Evolutionary conservation across 495 filamentous ascomycete genomes (phyloP).

Genomic region (Aspergillus sclerotioniger): DNA sequence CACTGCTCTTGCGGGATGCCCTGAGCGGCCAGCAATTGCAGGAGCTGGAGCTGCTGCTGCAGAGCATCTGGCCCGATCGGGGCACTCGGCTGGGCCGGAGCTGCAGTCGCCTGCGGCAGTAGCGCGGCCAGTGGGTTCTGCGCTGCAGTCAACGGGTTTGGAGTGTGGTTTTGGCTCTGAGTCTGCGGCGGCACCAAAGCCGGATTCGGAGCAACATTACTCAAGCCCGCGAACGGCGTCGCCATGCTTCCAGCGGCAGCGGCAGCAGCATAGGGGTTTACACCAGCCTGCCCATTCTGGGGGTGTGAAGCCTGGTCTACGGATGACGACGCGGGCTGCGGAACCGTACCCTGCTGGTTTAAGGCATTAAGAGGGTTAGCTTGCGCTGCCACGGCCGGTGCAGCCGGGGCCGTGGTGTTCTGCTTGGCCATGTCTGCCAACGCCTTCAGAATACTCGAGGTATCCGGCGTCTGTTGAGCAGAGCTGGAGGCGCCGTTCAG

Average conservation of each 20-base stretch:
- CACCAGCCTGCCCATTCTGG: slow-evolving; percentile 48
- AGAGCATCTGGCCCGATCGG: slow-evolving; percentile 39
- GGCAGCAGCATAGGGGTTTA: slow-evolving; percentile 58
- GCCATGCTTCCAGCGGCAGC: slow-evolving; percentile 48
- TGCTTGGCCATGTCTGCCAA: slow-evolving; percentile 84
- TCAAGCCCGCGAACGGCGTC: slow-evolving; percentile 46
- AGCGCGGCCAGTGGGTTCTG: slow-evolving; percentile 50
- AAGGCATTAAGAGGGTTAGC: slow-evolving; percentile 56
- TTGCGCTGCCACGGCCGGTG: slow-evolving; percentile 46
- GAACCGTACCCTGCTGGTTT: slow-evolving; percentile 45
- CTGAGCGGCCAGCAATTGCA: slow-evolving; percentile 57
- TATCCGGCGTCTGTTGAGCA: slow-evolving; percentile 51
- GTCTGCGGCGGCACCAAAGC: slow-evolving; percentile 49
- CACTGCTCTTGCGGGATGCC: slow-evolving; percentile 63
- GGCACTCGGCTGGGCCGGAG: slow-evolving; percentile 31
- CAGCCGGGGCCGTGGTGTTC: slow-evolving; percentile 62
- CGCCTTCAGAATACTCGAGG: slow-evolving; percentile 73
- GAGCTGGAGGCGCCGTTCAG: slow-evolving; percentile 36
- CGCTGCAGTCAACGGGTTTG: slow-evolving; percentile 38
- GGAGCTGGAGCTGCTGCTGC: slow-evolving; percentile 61
- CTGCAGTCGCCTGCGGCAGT: slow-evolving; percentile 38
- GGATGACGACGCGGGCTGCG: slow-evolving; percentile 43
- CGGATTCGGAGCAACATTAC: slow-evolving; percentile 36
- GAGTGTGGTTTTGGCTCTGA: slow-evolving; percentile 41
- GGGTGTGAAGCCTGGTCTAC: slow-evolving; percentile 46